phyloP scores from a whole-genome alignment of 352 stramenopile genomes.

The Pythium folliculosum region DNA sequence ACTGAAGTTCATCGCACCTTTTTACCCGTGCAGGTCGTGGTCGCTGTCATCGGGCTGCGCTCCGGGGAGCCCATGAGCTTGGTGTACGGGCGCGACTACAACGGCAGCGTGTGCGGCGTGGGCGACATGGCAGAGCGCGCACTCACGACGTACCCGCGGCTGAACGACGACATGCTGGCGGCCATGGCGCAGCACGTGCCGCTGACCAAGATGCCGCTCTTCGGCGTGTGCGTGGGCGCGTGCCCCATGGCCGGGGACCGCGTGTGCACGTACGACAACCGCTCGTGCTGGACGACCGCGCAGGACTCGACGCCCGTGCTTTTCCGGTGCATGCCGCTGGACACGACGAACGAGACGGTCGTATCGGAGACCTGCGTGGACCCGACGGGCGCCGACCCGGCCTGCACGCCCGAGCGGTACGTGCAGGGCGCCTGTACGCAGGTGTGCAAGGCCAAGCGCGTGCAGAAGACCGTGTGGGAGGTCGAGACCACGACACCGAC shows the following conservation, averaged over 20 bases:
- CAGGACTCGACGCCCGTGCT: conserved; percentile 57
- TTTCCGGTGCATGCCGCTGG: conserved; percentile 78
- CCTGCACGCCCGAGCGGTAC: conserved; percentile 47
- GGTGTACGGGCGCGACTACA: conserved; percentile 83
- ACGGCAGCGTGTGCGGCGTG: conserved; percentile 75
- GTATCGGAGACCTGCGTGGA: conserved; percentile 64
- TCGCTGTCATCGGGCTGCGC: conserved; percentile 64
- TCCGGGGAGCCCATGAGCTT: conserved; percentile 73
- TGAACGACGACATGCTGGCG: conserved; percentile 77
- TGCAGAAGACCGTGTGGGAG: conserved; percentile 66
- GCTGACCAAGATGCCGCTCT: conserved; percentile 66
- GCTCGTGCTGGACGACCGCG: conserved; percentile 63
- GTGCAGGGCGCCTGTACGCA: conserved; percentile 36
- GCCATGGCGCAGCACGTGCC: conserved; percentile 41
- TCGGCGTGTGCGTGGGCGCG: conserved; percentile 68
- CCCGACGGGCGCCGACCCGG: conserved; percentile 50
- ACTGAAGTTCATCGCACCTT: too few species aligned
- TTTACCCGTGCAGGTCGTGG: too few species aligned
- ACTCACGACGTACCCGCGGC: conserved; percentile 77
- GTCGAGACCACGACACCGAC: conserved; percentile 45
- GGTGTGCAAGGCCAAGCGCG: conserved; percentile 66
- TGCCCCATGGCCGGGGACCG: conserved; percentile 55
- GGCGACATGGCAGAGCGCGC: conserved; percentile 34
- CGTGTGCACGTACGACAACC: conserved; percentile 71
- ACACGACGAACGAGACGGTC: conserved; percentile 62